Conservation (phyloP, 441 rosid genomes). For the Pelargonium fulgidum region DNA sequence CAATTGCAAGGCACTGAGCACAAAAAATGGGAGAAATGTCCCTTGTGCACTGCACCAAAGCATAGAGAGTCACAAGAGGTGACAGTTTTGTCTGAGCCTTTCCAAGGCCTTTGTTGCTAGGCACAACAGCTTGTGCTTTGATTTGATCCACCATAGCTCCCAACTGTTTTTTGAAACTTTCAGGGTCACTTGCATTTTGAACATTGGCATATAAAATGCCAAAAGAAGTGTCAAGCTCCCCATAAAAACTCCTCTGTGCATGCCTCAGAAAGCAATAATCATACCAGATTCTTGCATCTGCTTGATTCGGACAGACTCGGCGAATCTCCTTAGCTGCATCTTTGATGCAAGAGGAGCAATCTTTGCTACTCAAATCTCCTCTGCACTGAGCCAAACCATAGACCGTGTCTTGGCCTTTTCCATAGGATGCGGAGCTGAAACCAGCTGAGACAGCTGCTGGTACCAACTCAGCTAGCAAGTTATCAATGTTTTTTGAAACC, state of each 20-base stretch:
- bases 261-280: conserved; percentile 64
- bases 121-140: conserved; percentile 46
- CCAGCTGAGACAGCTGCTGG: conserved; percentile 37
- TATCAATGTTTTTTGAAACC: conserved; percentile 36
- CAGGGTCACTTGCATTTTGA: conserved; percentile 47
- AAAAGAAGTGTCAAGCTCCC: conserved; percentile 44
- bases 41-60: conserved; percentile 64
- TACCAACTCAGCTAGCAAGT: conserved; percentile 35
- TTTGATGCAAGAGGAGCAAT: conserved; percentile 47
- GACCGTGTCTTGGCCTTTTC: conserved; percentile 33
- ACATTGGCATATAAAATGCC: conserved; percentile 46
- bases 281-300: conserved; percentile 61
- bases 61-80: conserved; percentile 49
- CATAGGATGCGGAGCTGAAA: conserved; percentile 34
- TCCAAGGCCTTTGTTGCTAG: conserved; percentile 45
- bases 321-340: conserved; percentile 56
- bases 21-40: conserved; percentile 48
- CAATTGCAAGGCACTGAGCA: conserved; percentile 66
- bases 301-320: conserved; percentile 41
- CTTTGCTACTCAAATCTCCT: conserved; percentile 49
- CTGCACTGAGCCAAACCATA: conserved; percentile 76
- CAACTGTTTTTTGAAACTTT: conserved; percentile 40
- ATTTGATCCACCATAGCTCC: conserved; percentile 40
- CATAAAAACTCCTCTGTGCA: conserved; percentile 34
- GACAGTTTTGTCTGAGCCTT: conserved; percentile 47